A percentile compares a stretch with the other conserved stretches of the same genome.
Evolutionary conservation across 1,284 basidiomycete genomes (phyloP).

Genomic region (Puccinia polysora): DNA sequence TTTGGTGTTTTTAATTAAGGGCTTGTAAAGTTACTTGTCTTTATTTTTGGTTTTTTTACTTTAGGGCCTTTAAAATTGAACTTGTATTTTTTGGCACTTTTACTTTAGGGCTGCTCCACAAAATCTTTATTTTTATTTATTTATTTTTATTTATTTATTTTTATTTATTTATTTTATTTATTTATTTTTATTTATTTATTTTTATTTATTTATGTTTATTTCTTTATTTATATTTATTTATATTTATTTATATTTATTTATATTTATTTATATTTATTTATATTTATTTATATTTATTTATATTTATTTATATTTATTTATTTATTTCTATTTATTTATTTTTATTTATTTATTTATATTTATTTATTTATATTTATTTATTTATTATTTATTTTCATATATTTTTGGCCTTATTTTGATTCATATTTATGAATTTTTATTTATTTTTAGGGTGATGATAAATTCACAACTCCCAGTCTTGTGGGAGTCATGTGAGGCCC

Average conservation of each 20-base stretch:
- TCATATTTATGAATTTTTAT: neutral
- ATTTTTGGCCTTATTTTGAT: neutral
- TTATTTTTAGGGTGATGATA: neutral
- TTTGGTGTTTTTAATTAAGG: no score
- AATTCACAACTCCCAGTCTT: no score
- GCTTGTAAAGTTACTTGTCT: no score
- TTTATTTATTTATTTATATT: neutral
- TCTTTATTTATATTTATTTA: neutral
- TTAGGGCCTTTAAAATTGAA: no score
- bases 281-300: neutral
- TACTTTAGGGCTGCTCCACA: no score
- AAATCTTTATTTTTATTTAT: no score
- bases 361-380: neutral
- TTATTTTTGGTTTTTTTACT: no score
- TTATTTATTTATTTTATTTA: neutral
- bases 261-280: neutral
- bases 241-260: neutral
- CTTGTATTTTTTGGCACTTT: no score
- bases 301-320: neutral
- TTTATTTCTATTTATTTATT: neutral
- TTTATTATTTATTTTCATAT: neutral
- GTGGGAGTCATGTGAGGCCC: no score
- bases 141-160: neutral
- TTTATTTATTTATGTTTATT: neutral
- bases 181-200: neutral